Conservation (phyloP, 495 filamentous ascomycete genomes). For the Hamigera avellanea region DNA sequence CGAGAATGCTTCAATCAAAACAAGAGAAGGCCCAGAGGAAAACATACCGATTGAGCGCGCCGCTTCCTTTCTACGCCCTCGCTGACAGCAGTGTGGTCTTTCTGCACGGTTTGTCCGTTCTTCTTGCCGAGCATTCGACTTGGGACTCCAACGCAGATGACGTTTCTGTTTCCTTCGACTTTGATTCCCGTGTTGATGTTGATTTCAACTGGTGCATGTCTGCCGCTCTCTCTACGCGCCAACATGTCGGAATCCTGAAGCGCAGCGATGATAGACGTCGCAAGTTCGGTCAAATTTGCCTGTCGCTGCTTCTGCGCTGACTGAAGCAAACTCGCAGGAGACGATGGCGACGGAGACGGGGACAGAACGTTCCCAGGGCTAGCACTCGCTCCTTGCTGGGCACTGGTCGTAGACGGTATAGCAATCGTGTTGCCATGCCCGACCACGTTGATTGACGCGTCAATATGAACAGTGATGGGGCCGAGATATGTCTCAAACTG, state of each 20-base stretch:
- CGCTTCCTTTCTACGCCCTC: slow-evolving; percentile 10
- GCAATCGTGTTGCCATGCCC: slow-evolving; percentile 23
- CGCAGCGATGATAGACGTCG: slow-evolving; percentile 8
- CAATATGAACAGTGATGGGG: slow-evolving; percentile 21
- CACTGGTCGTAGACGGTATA: slow-evolving; percentile 10
- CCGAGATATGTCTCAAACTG: background rate
- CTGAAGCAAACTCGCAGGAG: background rate
- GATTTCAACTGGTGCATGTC: slow-evolving; percentile 3
- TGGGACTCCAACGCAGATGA: slow-evolving; percentile 7
- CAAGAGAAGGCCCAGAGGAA: background rate
- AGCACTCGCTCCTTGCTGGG: background rate
- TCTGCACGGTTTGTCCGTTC: background rate
- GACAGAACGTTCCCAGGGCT: background rate
- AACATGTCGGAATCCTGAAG: slow-evolving; percentile 2
- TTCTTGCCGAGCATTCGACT: background rate
- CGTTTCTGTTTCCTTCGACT: slow-evolving; percentile 14
- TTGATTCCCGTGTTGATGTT: slow-evolving; percentile 17
- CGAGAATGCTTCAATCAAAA: too few relatives aligned
- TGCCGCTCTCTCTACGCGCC: background rate
- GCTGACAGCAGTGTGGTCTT: background rate
- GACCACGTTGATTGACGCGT: slow-evolving; percentile 21
- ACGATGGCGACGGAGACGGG: slow-evolving; percentile 1
- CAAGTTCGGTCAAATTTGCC: slow-evolving; percentile 9
- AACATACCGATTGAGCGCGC: slow-evolving; percentile 19
- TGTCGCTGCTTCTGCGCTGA: slow-evolving; percentile 5